Conservation (phyloP, 768 basidiomycete genomes). For the Collybiopsis confluens region DNA sequence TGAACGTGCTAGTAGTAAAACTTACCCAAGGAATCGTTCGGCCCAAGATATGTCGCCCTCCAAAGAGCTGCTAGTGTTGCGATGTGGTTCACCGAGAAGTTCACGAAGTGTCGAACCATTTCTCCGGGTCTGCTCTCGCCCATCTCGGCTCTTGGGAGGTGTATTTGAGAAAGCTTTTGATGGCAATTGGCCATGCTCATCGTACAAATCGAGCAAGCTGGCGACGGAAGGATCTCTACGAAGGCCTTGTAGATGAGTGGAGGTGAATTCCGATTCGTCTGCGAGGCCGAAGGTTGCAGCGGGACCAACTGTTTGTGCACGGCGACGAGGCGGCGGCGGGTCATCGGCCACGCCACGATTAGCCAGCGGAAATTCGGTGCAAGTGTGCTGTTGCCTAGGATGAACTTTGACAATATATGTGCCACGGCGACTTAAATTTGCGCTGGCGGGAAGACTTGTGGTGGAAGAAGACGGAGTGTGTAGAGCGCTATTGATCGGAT, state of each 20-base stretch:
- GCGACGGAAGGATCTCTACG: constrained; percentile 77
- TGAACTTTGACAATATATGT: constrained; percentile 75
- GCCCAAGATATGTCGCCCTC: constrained; percentile 87
- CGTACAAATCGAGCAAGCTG: constrained; percentile 69
- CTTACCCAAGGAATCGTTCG: constrained; percentile 67
- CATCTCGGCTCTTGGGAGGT: constrained; percentile 31
- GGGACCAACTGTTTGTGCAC: constrained; percentile 22
- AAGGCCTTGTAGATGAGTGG: constrained; percentile 51
- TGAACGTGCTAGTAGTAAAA: not conserved
- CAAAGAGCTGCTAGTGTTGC: constrained; percentile 27
- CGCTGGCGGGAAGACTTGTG: constrained; percentile 44
- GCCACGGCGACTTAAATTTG: constrained; percentile 45
- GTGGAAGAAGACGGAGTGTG: constrained; percentile 47
- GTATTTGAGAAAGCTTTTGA: constrained; percentile 64
- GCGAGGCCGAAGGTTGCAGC: not conserved
- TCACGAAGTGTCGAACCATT: constrained; percentile 74
- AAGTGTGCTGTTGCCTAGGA: constrained; percentile 52
- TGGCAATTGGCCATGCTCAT: constrained; percentile 64
- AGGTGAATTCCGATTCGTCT: constrained; percentile 36
- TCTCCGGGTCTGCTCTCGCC: constrained; percentile 51
- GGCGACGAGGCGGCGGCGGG: constrained; percentile 17
- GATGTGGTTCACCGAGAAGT: constrained; percentile 53
- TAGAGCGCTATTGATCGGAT: constrained; percentile 60
- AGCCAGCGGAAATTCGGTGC: constrained; percentile 63
- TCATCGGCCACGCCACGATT: constrained; percentile 35